These are phyloP conservation scores for Diphasiastrum complanatum DNA, from an alignment of 83 land plant genomes.

Conservation along the genomic window DNA sequence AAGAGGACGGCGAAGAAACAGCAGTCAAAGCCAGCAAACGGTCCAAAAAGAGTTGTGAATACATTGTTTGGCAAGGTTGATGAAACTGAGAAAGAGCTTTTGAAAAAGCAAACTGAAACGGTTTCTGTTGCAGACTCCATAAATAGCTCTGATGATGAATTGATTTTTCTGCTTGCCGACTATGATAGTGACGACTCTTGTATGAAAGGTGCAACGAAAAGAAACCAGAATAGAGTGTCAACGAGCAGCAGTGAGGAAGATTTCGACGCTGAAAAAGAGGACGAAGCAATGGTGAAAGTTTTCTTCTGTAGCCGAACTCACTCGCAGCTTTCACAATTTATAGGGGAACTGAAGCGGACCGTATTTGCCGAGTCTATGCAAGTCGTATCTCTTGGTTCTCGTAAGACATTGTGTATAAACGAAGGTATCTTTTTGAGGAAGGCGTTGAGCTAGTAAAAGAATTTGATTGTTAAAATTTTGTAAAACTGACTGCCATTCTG, in stretches of 20 bases:
- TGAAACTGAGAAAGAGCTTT: not conserved
- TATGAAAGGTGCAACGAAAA: not conserved
- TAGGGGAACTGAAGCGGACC: slow-evolving; percentile 79
- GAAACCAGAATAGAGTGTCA: slow-evolving; percentile 7
- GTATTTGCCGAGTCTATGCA: slow-evolving; percentile 51
- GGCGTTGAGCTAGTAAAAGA: not conserved
- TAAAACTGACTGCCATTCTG: not conserved
- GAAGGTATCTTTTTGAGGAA: slow-evolving; percentile 39
- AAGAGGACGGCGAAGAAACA: slow-evolving; percentile 35
- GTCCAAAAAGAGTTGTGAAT: not conserved
- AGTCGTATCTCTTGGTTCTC: slow-evolving; percentile 74
- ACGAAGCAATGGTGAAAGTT: slow-evolving; percentile 52
- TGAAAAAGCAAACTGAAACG: not conserved
- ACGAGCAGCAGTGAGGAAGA: slow-evolving; percentile 57
- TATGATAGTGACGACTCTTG: not conserved
- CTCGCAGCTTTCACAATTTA: slow-evolving; percentile 90
- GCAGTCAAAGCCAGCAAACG: not conserved
- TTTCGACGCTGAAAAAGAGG: slow-evolving; percentile 42
- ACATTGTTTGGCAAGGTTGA: not conserved
- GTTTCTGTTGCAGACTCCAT: not conserved
- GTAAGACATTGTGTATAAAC: slow-evolving; percentile 82
- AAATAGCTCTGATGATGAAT: not conserved
- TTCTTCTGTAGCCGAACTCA: slow-evolving; percentile 92
- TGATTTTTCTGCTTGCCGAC: not conserved
- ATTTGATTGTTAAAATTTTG: not conserved